Conservation (phyloP, 2,329 filamentous ascomycete species). For the Fusarium annulatum region DNA sequence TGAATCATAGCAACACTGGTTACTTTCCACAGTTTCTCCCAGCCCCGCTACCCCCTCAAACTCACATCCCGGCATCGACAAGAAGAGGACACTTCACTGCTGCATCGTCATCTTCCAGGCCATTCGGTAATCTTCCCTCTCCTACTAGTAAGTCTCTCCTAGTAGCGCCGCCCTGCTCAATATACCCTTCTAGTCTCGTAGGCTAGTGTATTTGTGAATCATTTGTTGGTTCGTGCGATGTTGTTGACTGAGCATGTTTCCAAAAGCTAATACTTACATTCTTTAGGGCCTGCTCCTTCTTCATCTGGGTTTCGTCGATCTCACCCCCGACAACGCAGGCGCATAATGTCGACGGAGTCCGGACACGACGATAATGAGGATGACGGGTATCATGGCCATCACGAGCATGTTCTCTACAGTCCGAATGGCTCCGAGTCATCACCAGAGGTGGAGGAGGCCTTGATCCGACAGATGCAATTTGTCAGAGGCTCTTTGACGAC, state of each 20-base stretch:
- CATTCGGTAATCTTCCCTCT: slow-evolving; percentile 33
- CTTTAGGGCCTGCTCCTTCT: slow-evolving; percentile 36
- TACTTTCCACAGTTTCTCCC: slow-evolving; percentile 24
- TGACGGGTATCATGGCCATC: slow-evolving; percentile 15
- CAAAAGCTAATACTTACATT: slow-evolving; percentile 14
- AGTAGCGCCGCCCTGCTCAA: neutral
- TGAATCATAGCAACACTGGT: slow-evolving; percentile 32
- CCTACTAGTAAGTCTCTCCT: slow-evolving; percentile 38
- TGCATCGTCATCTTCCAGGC: slow-evolving; percentile 29
- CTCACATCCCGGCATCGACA: slow-evolving; percentile 25
- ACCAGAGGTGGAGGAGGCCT: slow-evolving; percentile 47
- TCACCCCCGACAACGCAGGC: slow-evolving; percentile 45
- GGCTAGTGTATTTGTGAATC: slow-evolving; percentile 8
- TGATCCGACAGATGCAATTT: slow-evolving; percentile 57
- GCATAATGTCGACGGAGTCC: slow-evolving; percentile 41
- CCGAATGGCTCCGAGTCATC: slow-evolving; percentile 15
- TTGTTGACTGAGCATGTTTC: neutral
- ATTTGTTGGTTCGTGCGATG: neutral
- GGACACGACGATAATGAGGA: slow-evolving; percentile 39
- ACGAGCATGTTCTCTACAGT: slow-evolving; percentile 26
- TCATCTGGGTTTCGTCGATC: slow-evolving; percentile 43
- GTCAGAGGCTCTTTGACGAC: slow-evolving; percentile 57
- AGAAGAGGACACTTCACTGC: slow-evolving; percentile 31
- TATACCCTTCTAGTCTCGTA: neutral
- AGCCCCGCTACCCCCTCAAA: slow-evolving; percentile 31